These are phyloP conservation scores for Halophytophthora batemanensis DNA, from an alignment of 352 stramenopile species.

Conservation along the genomic window DNA sequence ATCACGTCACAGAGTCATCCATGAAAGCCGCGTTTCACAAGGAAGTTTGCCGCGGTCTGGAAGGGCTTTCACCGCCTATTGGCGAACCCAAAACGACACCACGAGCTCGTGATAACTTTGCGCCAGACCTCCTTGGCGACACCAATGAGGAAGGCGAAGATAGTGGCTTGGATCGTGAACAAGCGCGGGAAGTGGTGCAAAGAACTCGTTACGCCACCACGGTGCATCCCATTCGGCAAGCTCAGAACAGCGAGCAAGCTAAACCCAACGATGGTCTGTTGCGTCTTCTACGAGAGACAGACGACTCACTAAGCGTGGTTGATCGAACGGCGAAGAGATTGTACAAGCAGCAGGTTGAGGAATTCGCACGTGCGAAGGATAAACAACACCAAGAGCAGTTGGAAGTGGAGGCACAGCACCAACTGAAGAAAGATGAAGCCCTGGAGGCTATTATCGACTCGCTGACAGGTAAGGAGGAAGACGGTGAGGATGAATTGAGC, in stretches of 20 bases:
- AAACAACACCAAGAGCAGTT: slow-evolving; percentile 16
- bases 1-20: background rate
- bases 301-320: slow-evolving; percentile 77
- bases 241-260: background rate
- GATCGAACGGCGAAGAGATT: slow-evolving; percentile 47
- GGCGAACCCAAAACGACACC: background rate
- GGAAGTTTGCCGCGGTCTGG: background rate
- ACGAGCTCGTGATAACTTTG: no score
- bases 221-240: background rate
- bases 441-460: slow-evolving; percentile 32
- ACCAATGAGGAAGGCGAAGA: no score
- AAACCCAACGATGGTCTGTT: slow-evolving; percentile 27
- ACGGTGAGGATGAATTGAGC: background rate
- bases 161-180: no score
- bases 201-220: no score
- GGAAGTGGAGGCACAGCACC: slow-evolving; percentile 16
- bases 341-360: slow-evolving; percentile 41
- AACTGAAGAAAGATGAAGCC: slow-evolving; percentile 19
- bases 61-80: background rate
- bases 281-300: slow-evolving; percentile 45
- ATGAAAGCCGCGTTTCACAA: background rate
- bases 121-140: no score
- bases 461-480: slow-evolving; percentile 8
- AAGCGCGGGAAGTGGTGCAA: background rate
- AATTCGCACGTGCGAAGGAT: slow-evolving; percentile 14